A percentile compares a stretch with the other conserved stretches of the same genome.
These are phyloP conservation scores for Monilinia aucupariae DNA, from an alignment of 2,329 filamentous ascomycete species.

Conservation along the genomic window DNA sequence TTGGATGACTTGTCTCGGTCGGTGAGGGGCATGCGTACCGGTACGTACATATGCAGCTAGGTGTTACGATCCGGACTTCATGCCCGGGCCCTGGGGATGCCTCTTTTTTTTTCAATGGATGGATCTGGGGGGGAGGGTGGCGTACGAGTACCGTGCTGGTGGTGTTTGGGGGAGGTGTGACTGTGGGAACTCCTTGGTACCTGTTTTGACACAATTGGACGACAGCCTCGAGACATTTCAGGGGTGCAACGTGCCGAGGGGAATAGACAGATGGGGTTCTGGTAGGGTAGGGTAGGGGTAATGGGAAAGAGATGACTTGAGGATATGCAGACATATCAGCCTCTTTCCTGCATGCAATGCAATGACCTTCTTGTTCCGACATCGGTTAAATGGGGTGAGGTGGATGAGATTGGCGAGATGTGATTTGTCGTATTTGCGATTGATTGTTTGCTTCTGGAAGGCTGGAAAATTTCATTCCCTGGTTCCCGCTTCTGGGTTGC, in stretches of 20 bases:
- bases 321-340: neutral
- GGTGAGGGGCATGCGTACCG: neutral
- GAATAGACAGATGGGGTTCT: neutral
- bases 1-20: neutral
- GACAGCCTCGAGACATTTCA: neutral
- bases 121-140: neutral
- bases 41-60: neutral
- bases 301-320: too few relatives aligned
- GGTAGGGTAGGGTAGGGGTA: neutral
- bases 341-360: neutral
- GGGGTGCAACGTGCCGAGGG: constrained; percentile 3
- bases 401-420: constrained; percentile 12
- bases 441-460: constrained; percentile 6
- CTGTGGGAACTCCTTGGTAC: neutral
- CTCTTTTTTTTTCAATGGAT: neutral
- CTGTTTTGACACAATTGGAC: neutral
- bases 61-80: neutral
- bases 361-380: neutral
- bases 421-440: constrained; percentile 8
- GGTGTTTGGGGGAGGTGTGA: neutral
- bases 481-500: neutral
- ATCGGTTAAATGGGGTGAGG: neutral
- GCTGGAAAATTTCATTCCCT: neutral
- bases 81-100: neutral
- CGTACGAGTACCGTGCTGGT: constrained; percentile 8